These are phyloP conservation scores for Rosa chinensis DNA, from an alignment of 306 rosid genomes.

Conservation along the genomic window DNA sequence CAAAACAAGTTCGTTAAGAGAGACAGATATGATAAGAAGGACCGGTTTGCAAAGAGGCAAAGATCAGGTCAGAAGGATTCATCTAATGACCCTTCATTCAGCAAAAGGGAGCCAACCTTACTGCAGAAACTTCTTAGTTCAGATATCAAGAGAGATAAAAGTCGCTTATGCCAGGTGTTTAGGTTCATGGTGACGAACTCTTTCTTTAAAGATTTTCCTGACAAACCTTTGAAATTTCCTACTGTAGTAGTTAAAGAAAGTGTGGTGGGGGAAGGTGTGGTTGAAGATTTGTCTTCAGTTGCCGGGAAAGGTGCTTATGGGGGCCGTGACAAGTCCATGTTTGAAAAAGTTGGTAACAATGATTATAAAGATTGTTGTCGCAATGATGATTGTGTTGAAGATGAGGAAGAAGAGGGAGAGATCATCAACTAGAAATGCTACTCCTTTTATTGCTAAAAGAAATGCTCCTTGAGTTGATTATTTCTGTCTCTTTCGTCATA, in stretches of 20 bases:
- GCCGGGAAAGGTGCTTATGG: constrained; percentile 28
- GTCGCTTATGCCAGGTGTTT: constrained; percentile 65
- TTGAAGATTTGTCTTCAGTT: constrained; percentile 24
- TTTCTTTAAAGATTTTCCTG: constrained; percentile 63
- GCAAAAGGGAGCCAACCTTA: constrained; percentile 54
- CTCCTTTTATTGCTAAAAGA: neutral
- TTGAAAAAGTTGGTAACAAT: constrained; percentile 12
- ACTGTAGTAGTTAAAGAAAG: constrained; percentile 45
- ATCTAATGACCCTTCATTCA: constrained; percentile 19
- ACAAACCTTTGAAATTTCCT: constrained; percentile 63
- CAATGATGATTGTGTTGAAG: constrained; percentile 11
- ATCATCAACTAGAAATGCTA: constrained; percentile 42
- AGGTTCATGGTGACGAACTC: constrained; percentile 81
- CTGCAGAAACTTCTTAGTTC: constrained; percentile 75
- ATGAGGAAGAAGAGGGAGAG: constrained; percentile 78
- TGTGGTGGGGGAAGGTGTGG: constrained; percentile 18
- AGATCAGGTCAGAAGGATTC: constrained; percentile 37
- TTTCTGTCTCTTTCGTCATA: neutral
- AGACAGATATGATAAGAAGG: constrained; percentile 42
- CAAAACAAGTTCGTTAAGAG: constrained; percentile 47
- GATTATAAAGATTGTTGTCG: constrained; percentile 6
- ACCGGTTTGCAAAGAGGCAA: constrained; percentile 49
- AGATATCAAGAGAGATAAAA: constrained; percentile 71
- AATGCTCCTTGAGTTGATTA: neutral
- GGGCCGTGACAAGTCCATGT: constrained; percentile 8